Percentiles rank a stretch among this genome's conserved stretches.
phyloP scores from a whole-genome alignment of 352 stramenopile genomes.

The Pythium volutum region DNA sequence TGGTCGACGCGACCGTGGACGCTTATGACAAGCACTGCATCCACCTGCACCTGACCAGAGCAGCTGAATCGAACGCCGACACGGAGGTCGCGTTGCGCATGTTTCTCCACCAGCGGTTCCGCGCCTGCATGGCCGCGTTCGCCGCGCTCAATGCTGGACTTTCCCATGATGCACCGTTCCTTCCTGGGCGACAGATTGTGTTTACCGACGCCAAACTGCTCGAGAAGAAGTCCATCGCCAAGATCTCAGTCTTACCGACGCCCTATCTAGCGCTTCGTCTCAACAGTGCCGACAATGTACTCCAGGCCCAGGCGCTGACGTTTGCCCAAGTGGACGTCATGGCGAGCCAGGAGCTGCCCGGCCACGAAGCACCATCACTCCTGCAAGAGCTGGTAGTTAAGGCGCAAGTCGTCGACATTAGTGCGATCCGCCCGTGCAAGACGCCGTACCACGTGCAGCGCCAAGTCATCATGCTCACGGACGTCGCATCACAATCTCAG shows the following conservation, averaged over 20 bases:
- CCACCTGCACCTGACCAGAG: constrained; percentile 28
- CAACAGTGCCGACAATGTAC: constrained; percentile 35
- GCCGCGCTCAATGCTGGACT: constrained; percentile 7
- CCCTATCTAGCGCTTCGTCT: constrained; percentile 31
- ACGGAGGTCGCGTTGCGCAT: constrained; percentile 22
- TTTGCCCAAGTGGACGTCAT: constrained; percentile 41
- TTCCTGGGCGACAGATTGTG: constrained; percentile 28
- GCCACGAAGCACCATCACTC: constrained; percentile 12
- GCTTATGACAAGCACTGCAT: constrained; percentile 40
- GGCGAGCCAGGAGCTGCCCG: constrained; percentile 18
- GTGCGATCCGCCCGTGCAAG: constrained; percentile 59
- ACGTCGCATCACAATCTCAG: constrained; percentile 16
- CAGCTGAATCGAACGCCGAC: constrained; percentile 23
- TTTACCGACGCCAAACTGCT: constrained; percentile 64
- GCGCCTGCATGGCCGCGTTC: constrained; percentile 35
- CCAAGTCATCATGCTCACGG: constrained; percentile 60
- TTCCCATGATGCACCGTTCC: constrained; percentile 37
- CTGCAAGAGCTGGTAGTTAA: constrained; percentile 34
- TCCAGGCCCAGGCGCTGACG: constrained; percentile 19
- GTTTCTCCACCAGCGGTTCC: constrained; percentile 67
- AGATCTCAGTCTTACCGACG: constrained; percentile 8
- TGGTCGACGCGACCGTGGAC: constrained; percentile 32
- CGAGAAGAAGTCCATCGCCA: constrained; percentile 34
- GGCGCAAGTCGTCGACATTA: constrained; percentile 51
- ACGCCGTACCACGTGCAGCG: constrained; percentile 51